These are phyloP conservation scores for Malus orientalis DNA, from an alignment of 306 rosid genomes.

Conservation along the genomic window DNA sequence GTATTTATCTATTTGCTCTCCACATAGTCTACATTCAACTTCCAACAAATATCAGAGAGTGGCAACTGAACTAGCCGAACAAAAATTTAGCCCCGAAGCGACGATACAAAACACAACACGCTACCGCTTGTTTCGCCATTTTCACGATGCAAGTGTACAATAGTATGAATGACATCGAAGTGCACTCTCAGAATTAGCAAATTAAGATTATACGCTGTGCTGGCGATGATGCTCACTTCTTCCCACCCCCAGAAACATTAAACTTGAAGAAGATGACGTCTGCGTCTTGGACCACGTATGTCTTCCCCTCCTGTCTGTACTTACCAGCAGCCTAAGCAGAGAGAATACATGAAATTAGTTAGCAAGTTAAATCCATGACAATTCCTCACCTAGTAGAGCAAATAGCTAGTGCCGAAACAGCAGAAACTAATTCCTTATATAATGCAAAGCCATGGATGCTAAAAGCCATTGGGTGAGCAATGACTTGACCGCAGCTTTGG, in stretches of 20 bases:
- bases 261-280: conserved; percentile 90
- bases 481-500: neutral
- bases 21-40: neutral
- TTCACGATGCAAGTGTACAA: conserved; percentile 6
- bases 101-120: neutral
- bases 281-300: conserved; percentile 88
- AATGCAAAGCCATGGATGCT: neutral
- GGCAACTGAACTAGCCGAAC: neutral
- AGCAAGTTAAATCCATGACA: neutral
- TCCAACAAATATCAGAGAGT: neutral
- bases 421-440: neutral
- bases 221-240: conserved; percentile 51
- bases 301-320: conserved; percentile 93
- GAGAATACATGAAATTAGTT: neutral
- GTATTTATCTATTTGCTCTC: conserved; percentile 2
- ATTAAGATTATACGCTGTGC: neutral
- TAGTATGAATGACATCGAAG: neutral
- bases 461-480: neutral
- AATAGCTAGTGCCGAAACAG: neutral
- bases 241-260: conserved; percentile 95
- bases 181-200: neutral
- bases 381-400: neutral
- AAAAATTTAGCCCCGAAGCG: neutral
- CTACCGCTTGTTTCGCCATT: neutral
- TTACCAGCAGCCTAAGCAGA: conserved; percentile 67